Conservation (phyloP, 129 eudicot genomes). For the Tagetes erecta region DNA sequence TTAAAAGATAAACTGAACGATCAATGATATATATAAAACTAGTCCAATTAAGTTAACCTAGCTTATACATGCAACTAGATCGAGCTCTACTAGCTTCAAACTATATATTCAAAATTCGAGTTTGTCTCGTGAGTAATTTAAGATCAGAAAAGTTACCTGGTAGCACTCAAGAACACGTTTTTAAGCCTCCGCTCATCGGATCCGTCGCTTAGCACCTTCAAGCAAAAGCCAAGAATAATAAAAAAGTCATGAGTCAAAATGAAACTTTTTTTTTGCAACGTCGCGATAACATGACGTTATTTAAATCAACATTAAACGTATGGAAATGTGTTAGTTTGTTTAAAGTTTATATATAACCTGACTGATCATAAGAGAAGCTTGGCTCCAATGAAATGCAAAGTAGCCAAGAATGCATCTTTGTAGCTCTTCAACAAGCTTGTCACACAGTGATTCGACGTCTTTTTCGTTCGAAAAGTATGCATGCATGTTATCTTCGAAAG, state of each 20-base stretch:
- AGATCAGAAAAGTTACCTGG: conserved; percentile 47
- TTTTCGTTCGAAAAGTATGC: conserved; percentile 56
- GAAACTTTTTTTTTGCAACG: not conserved
- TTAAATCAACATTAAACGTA: not conserved
- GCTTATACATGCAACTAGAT: not conserved
- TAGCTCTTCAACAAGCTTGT: conserved; percentile 68
- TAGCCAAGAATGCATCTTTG: conserved; percentile 82
- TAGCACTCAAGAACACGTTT: conserved; percentile 68
- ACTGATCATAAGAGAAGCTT: conserved; percentile 51
- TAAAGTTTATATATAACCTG: conserved; percentile 42
- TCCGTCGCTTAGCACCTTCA: conserved; percentile 64
- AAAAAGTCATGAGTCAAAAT: not conserved
- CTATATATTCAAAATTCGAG: not conserved
- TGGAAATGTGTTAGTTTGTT: not conserved
- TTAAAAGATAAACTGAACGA: no score
- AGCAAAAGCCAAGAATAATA: not conserved
- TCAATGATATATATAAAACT: no score
- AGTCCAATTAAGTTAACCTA: no score
- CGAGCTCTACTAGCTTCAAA: not conserved
- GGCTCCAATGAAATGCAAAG: conserved; percentile 79
- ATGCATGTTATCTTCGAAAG: conserved; percentile 42
- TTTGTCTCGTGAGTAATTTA: not conserved
- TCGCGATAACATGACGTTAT: not conserved
- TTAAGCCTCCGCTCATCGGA: conserved; percentile 64
- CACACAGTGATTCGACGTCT: conserved; percentile 49